Evolutionary conservation across 2,329 filamentous ascomycete species (phyloP).

Genomic region (Aquanectria penicillioides): DNA sequence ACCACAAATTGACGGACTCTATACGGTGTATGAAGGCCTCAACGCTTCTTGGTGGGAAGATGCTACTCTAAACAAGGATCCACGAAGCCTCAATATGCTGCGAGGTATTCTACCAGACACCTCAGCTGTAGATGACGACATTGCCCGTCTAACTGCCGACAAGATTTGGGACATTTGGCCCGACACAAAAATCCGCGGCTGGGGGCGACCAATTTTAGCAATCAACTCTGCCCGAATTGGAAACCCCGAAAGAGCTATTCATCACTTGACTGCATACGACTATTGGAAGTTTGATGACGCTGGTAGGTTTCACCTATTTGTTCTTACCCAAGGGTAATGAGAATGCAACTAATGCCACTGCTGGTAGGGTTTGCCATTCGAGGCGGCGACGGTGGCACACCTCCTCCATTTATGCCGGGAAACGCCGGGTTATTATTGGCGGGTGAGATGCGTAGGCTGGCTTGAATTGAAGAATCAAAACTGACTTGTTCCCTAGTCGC

Average conservation of each 20-base stretch:
- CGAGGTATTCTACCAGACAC: constrained; percentile 56
- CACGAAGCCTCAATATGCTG: constrained; percentile 57
- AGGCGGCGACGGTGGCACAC: constrained; percentile 42
- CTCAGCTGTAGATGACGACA: constrained; percentile 47
- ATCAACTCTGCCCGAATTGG: constrained; percentile 56
- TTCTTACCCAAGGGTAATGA: accelerated
- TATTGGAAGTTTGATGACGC: constrained; percentile 55
- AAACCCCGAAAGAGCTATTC: constrained; percentile 52
- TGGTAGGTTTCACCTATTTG: constrained; percentile 25
- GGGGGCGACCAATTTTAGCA: constrained; percentile 58
- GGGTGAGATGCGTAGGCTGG: neutral
- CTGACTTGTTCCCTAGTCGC: constrained; percentile 39
- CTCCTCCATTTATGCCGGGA: constrained; percentile 49
- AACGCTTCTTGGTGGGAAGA: constrained; percentile 55
- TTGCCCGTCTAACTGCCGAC: constrained; percentile 49
- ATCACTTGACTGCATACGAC: constrained; percentile 53
- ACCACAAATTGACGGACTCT: constrained; percentile 59
- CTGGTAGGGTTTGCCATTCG: constrained; percentile 40
- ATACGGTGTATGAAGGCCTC: constrained; percentile 64
- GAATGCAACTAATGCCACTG: neutral
- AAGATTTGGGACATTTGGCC: constrained; percentile 54
- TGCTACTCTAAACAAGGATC: constrained; percentile 49
- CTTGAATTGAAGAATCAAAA: accelerated
- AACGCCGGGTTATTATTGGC: constrained; percentile 51
- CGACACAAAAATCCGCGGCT: constrained; percentile 54